These are phyloP conservation scores for Cnidoscolus chayamansa DNA, from an alignment of 441 rosid genomes.

Conservation along the genomic window DNA sequence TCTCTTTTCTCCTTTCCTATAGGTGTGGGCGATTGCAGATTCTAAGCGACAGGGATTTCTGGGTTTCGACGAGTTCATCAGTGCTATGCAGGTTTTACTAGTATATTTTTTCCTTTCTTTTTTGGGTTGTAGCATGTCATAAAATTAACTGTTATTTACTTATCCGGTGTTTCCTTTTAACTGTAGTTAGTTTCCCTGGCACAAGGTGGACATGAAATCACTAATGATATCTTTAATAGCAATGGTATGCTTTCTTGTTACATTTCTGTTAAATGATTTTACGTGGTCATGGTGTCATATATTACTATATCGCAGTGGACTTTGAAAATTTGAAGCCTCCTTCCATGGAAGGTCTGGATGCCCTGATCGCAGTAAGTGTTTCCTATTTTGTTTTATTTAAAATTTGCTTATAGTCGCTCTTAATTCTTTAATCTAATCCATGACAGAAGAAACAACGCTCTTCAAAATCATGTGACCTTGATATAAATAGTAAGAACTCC, in stretches of 20 bases:
- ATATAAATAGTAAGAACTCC: constrained; percentile 50
- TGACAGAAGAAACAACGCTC: constrained; percentile 54
- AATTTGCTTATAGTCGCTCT: background rate
- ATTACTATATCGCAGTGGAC: constrained; percentile 46
- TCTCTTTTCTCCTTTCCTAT: background rate
- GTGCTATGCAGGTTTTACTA: constrained; percentile 73
- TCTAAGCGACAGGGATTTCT: constrained; percentile 81
- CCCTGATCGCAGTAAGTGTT: constrained; percentile 51
- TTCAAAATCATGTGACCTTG: constrained; percentile 45
- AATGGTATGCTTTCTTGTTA: constrained; percentile 35
- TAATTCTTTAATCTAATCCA: constrained; percentile 11
- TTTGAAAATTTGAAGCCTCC: constrained; percentile 61
- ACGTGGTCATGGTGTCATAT: background rate
- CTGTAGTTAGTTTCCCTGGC: constrained; percentile 72
- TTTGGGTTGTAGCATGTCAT: background rate
- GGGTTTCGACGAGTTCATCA: constrained; percentile 66
- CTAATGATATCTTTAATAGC: constrained; percentile 49
- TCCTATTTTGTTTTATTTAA: background rate
- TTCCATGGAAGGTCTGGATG: constrained; percentile 66
- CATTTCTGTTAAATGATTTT: background rate
- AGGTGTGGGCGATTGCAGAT: constrained; percentile 97
- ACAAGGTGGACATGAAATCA: constrained; percentile 68
- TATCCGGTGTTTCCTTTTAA: constrained; percentile 12
- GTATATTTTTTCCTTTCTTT: background rate
- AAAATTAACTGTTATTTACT: background rate